phyloP scores from a whole-genome alignment of 768 basidiomycete genomes.

The Hemileccinum impolitum region DNA sequence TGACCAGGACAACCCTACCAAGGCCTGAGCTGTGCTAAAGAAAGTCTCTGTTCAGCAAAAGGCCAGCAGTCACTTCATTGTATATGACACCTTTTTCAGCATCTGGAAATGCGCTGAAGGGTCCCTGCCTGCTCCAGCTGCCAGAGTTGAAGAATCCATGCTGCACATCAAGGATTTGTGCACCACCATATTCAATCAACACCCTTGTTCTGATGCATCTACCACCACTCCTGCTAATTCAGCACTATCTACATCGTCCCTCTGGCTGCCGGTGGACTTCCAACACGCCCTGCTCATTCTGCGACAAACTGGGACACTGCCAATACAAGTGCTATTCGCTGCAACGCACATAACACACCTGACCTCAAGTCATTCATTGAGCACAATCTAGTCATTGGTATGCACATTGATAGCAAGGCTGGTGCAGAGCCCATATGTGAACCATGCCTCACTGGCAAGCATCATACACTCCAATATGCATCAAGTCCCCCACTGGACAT shows the following conservation, averaged over 20 bases:
- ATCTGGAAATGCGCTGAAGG: conserved; percentile 5
- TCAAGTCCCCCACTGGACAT: too few relatives aligned
- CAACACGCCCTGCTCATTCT: background rate
- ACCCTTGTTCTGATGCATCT: background rate
- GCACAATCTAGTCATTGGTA: conserved; percentile 13
- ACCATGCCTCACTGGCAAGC: too few relatives aligned
- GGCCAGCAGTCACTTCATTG: conserved; percentile 1
- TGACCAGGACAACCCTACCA: background rate
- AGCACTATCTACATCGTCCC: background rate
- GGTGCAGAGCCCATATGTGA: too few relatives aligned
- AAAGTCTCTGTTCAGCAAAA: conserved; percentile 2
- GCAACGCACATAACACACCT: conserved; percentile 1
- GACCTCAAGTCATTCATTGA: conserved; percentile 6
- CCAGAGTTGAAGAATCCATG: conserved; percentile 5
- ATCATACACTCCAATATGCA: too few relatives aligned
- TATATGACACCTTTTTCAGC: conserved; percentile 9
- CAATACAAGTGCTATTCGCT: too few relatives aligned
- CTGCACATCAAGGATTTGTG: conserved; percentile 1
- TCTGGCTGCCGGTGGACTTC: background rate
- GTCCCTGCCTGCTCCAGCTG: conserved; percentile 1
- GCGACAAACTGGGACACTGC: background rate
- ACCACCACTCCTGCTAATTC: background rate
- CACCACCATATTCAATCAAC: background rate
- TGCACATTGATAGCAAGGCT: too few relatives aligned
- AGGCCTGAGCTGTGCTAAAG: background rate